A percentile compares a stretch with the other conserved stretches of the same genome.
phyloP scores from a whole-genome alignment of 495 filamentous ascomycete species.

The Penicillium mononematosum region DNA sequence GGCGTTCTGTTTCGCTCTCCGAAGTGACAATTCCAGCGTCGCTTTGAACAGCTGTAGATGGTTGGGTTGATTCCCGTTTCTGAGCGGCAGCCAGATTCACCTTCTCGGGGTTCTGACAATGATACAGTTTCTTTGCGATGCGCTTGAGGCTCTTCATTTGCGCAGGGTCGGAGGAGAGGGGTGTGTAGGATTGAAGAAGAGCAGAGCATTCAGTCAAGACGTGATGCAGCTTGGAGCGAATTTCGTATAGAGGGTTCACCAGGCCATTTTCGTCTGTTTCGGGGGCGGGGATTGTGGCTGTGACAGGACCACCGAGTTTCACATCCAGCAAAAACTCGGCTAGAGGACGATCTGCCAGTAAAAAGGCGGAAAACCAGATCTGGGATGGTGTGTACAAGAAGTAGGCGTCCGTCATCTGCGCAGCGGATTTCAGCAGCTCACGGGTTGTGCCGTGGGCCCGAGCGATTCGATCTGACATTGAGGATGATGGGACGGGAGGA shows the following conservation, averaged over 20 bases:
- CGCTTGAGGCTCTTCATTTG: constrained; percentile 54
- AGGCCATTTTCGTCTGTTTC: constrained; percentile 14
- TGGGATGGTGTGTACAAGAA: constrained; percentile 95
- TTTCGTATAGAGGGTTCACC: constrained; percentile 29
- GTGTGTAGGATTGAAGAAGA: constrained; percentile 39
- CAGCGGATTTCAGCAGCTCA: constrained; percentile 71
- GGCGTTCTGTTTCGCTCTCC: constrained; percentile 43
- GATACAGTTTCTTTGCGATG: constrained; percentile 70
- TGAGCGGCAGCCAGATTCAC: constrained; percentile 42
- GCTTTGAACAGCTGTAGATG: constrained; percentile 14
- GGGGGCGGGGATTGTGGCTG: constrained; percentile 12
- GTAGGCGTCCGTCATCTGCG: constrained; percentile 86
- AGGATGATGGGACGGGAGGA: constrained; percentile 25
- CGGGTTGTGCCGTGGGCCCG: constrained; percentile 68
- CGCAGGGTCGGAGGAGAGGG: constrained; percentile 43
- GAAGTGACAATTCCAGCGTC: constrained; percentile 30
- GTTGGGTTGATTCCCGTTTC: constrained; percentile 41
- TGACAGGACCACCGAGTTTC: constrained; percentile 56
- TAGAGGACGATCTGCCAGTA: constrained; percentile 70
- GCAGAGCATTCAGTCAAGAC: constrained; percentile 44
- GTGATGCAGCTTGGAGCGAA: constrained; percentile 43
- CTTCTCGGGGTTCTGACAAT: constrained; percentile 73
- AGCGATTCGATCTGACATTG: constrained; percentile 52
- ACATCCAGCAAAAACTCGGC: constrained; percentile 68
- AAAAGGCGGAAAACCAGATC: constrained; percentile 80